phyloP scores from a whole-genome alignment of 139 green algal genomes.

The Ostreobium quekettii region DNA sequence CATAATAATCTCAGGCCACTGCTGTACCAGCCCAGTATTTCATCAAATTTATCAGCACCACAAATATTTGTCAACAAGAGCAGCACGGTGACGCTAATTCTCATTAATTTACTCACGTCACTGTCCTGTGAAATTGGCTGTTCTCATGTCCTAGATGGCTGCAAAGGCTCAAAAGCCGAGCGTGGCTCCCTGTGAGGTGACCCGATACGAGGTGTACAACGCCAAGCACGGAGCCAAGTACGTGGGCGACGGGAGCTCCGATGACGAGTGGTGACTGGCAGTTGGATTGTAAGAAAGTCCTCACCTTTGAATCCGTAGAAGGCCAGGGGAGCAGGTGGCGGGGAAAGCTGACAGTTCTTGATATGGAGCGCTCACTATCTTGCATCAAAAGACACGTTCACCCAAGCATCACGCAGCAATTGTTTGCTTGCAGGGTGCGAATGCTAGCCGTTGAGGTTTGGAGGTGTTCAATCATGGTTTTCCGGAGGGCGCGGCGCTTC shows the following conservation, averaged over 20 bases:
- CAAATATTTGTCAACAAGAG: constrained; percentile 9
- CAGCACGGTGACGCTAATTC: not conserved
- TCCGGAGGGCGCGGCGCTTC: too few relatives aligned
- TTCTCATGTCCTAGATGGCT: constrained; percentile 54
- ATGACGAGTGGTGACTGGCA: constrained; percentile 8
- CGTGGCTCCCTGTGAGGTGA: constrained; percentile 62
- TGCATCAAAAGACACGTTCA: too few relatives aligned
- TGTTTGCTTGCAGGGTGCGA: too few relatives aligned
- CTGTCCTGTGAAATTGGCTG: too few relatives aligned
- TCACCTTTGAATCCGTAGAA: too few relatives aligned
- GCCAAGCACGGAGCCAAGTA: constrained; percentile 71
- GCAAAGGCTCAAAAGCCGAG: constrained; percentile 40
- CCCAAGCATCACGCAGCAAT: too few relatives aligned
- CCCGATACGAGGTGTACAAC: constrained; percentile 79
- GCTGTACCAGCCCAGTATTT: not conserved
- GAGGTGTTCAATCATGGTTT: too few relatives aligned
- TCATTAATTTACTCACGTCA: not conserved
- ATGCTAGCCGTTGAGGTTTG: too few relatives aligned
- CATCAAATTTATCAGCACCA: too few relatives aligned
- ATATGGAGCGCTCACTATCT: too few relatives aligned
- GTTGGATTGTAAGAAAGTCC: constrained; percentile 4
- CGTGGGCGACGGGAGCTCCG: constrained; percentile 8
- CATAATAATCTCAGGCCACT: not conserved
- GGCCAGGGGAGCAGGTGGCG: too few relatives aligned
- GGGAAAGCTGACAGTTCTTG: too few relatives aligned